phyloP scores from a whole-genome alignment of 2,329 filamentous ascomycete genomes.

The Cordyceps javanica region DNA sequence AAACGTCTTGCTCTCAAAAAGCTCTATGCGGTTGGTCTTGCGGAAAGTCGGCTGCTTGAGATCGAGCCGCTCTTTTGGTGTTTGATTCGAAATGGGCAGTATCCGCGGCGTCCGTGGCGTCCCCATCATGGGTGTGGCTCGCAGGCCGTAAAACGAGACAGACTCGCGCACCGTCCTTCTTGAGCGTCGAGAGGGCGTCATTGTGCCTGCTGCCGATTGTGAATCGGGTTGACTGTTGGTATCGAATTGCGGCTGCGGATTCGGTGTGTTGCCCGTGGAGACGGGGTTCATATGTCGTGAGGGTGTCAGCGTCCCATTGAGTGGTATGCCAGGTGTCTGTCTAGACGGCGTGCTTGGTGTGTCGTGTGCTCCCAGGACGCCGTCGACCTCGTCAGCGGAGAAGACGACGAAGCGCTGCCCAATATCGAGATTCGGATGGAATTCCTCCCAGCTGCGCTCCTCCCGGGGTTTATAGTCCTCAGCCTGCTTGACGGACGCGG shows the following conservation, averaged over 20 bases:
- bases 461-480: constrained; percentile 97
- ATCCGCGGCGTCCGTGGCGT: constrained; percentile 57
- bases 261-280: constrained; percentile 38
- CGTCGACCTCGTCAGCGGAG: constrained; percentile 79
- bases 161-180: constrained; percentile 45
- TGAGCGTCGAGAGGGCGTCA: constrained; percentile 29
- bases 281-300: constrained; percentile 39
- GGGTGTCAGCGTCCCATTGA: constrained; percentile 40
- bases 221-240: constrained; percentile 21
- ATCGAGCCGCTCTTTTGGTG: constrained; percentile 72
- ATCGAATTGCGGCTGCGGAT: constrained; percentile 23
- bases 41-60: constrained; percentile 70
- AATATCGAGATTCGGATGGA: constrained; percentile 91
- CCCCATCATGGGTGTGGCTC: constrained; percentile 35
- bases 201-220: constrained; percentile 14
- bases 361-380: constrained; percentile 50
- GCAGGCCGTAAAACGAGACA: constrained; percentile 46
- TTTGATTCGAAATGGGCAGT: constrained; percentile 71
- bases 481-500: constrained; percentile 79
- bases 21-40: constrained; percentile 69
- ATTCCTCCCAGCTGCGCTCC: constrained; percentile 95
- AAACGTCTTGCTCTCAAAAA: constrained; percentile 78
- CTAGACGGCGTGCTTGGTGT: constrained; percentile 29
- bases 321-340: constrained; percentile 32
- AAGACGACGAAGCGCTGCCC: constrained; percentile 74